Base-by-base conservation (phyloP, 2,329 filamentous ascomycete species). In the Diplodia intermedia region DNA sequence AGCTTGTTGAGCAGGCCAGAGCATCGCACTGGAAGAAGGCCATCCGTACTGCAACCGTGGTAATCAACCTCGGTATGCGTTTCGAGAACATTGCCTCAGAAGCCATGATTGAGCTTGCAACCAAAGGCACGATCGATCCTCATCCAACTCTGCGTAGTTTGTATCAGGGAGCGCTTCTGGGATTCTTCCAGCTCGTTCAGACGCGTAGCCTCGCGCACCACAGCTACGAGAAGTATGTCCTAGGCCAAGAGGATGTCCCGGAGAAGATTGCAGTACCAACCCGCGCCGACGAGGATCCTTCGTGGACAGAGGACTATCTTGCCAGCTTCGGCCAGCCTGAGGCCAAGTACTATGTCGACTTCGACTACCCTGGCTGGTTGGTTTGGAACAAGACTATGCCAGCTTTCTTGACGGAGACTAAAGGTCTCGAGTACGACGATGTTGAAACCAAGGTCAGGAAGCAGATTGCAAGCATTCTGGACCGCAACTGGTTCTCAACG, bases 1-100 rank as follows among this genome's bases (percentile, higher is more conserved):
- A 98, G 76, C 84, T 99, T 38, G 90, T 94, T 4, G 87, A 91
- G 69, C 82, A 90, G 69, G 91, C 93, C 1, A 89, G 88, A 73
- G 87, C 87, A 3, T 92, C 93, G 0, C 96, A 99, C 76, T 99
- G 95, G 95, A 98, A 97, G 82, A 94, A 97, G 73, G 94, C 94
- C 6, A 93, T 89, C 62, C 87, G 94, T 33, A 97, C 94, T 68
- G 91, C 92, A 11, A 91, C 96, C 43, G 95, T 99, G 76, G 92
- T 97, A 4, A 89, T 94, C 68, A 97, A 95, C 69, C 86, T 97
- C 70, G 94, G 93, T 68, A 87, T 97, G 70, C 90, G 95, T n/a
- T 97, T 98, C 73, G 91, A 97, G 71, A 91, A 88, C 20, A 87
- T 99, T 70, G 93, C 93, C 6, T 92, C 92, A 1, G 84, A 90